These are phyloP conservation scores for Coleophoma crateriformis DNA, from an alignment of 2,329 filamentous ascomycete species.

Conservation along the genomic window DNA sequence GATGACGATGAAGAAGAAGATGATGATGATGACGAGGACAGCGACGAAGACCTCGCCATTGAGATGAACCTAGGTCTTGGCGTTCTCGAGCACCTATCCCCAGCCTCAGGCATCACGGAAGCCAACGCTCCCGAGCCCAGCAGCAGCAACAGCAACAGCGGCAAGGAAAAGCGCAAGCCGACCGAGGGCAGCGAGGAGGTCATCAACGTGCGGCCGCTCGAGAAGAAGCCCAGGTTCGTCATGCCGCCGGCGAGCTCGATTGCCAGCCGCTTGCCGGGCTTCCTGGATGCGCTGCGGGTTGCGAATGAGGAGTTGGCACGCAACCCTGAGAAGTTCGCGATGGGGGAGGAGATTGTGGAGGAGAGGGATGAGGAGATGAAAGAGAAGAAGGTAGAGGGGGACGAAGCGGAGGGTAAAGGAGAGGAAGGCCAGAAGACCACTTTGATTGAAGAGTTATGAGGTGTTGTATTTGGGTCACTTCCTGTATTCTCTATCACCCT, in stretches of 20 bases:
- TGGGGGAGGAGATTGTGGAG: neutral
- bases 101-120: neutral
- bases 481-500: too few relatives aligned
- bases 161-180: neutral
- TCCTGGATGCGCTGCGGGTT: conserved; percentile 4
- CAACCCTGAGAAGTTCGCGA: neutral
- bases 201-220: conserved; percentile 3
- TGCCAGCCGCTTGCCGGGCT: conserved; percentile 2
- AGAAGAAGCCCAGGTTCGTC: conserved; percentile 4
- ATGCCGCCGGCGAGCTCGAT: neutral
- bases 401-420: neutral
- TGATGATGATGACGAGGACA: neutral
- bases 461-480: neutral
- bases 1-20: neutral
- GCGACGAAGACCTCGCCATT: conserved; percentile 3
- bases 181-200: neutral
- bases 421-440: neutral
- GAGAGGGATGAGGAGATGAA: neutral
- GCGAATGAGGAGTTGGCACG: conserved; percentile 4
- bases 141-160: neutral
- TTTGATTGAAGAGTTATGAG: neutral
- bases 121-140: neutral
- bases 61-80: conserved; percentile 12
- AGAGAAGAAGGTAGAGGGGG: neutral
- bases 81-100: conserved; percentile 8